A percentile compares a stretch with the other conserved stretches of the same genome.
Conservation (phyloP, 139 green algal species). For the Tetratostichococcus sp. region DNA sequence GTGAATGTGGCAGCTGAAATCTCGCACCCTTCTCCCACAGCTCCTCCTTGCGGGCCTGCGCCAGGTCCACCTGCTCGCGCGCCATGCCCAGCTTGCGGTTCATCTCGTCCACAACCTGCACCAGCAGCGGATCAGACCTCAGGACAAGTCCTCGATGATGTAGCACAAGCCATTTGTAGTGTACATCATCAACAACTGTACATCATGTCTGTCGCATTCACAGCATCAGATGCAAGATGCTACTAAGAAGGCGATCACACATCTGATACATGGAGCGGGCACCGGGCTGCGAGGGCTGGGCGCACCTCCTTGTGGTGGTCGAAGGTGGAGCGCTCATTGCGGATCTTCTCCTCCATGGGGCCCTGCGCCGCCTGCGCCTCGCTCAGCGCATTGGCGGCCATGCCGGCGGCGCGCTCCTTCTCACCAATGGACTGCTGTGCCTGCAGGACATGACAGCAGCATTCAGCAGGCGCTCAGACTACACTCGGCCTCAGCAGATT, state of each 20-base stretch:
- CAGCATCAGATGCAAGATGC: too few relatives aligned
- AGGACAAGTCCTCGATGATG: background rate
- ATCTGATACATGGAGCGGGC: too few relatives aligned
- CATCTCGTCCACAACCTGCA: background rate
- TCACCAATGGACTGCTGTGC: background rate
- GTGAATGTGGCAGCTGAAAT: too few relatives aligned
- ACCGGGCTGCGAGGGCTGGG: background rate
- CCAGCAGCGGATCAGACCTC: background rate
- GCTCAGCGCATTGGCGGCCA: background rate
- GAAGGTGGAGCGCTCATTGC: background rate
- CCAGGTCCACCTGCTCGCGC: background rate
- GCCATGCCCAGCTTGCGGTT: background rate
- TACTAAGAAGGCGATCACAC: too few relatives aligned
- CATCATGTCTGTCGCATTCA: too few relatives aligned
- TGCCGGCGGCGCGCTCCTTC: background rate
- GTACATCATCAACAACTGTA: too few relatives aligned
- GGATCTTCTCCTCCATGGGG: background rate
- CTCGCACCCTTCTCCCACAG: background rate
- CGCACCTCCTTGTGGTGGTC: background rate
- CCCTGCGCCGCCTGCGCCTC: background rate
- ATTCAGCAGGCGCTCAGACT: too few relatives aligned
- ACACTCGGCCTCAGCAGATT: too few relatives aligned
- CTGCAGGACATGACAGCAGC: background rate
- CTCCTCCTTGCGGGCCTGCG: background rate
- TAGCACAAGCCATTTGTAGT: too few relatives aligned